Evolutionary conservation across 345 rosid species (phyloP), one percentile per base, ranked within the genome.

Genomic region (Brassica rapa): DNA sequence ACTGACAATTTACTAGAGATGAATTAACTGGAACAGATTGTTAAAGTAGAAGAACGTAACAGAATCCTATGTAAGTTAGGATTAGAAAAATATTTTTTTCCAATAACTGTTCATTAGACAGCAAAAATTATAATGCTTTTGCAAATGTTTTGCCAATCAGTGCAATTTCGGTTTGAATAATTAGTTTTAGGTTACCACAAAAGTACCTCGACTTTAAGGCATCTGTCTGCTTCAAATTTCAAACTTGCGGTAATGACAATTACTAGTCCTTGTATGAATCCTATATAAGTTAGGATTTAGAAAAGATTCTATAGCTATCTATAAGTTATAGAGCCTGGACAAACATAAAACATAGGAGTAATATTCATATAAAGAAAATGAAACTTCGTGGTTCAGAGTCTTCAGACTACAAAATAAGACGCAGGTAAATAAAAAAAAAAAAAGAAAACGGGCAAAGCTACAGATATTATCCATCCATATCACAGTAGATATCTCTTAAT

Each of bases 351-450:
- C 71, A 53, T 51, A 19, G 21, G 21, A 19, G 21, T 19, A 64
- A 74, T 30, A 32, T 3, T 16, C n/a, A 2, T 68, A 14, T 41
- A 1, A 62, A 61, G 21, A 46, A 30, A 49, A 30, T 4, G 4
- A 62, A 9, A 63, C n/a, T 70, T 77, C 32, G 64, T 33, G 32
- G 10, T 65, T 64, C 71, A 56, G 25, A 55, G 61, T 56, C 25
- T 19, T 53, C 62, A 23, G 6, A 57, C 12, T 57, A 57, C 29
- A 41, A 1, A 29, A 63, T 37, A 70, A 70, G 66, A 70, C 27
- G 56, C 1, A 76, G 25, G 63, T 15, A 12, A 8, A 15, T n/a
- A n/a, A 27, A 2, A 24, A 3, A 76, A 3, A 76, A 2, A 43
- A 7, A 43, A 37, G 30, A 14, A 68, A 3, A 69, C 7, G 25